phyloP scores from a whole-genome alignment of 306 rosid species.

The Vigna nakashimae region DNA sequence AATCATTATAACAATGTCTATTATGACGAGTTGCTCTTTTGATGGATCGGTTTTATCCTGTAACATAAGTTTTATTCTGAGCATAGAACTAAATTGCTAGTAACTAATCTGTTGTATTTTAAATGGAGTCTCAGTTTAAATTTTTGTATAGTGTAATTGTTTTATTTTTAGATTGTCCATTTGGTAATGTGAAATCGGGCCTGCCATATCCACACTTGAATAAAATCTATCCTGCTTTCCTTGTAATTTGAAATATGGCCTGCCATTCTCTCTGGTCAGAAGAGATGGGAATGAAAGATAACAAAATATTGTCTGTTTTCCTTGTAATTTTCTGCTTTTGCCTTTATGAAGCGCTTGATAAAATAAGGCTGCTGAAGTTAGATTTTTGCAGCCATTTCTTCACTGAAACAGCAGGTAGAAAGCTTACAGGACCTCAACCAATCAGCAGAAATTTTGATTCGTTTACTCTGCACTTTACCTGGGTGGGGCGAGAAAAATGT shows the following conservation, averaged over 20 bases:
- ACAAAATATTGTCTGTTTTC: not conserved
- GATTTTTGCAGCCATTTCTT: conserved; percentile 80
- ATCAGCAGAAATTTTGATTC: conserved; percentile 80
- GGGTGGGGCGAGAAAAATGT: conserved; percentile 99
- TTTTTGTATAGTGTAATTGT: too few relatives aligned
- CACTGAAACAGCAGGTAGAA: conserved; percentile 86
- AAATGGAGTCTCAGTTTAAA: too few relatives aligned
- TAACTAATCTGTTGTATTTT: too few relatives aligned
- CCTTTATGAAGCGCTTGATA: conserved; percentile 28
- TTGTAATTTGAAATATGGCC: not conserved
- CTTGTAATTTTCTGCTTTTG: conserved; percentile 30
- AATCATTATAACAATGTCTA: too few relatives aligned
- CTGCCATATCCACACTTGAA: not conserved
- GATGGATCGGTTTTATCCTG: too few relatives aligned
- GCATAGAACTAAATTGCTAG: too few relatives aligned
- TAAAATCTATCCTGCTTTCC: too few relatives aligned
- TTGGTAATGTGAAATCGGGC: not conserved
- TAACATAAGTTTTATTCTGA: too few relatives aligned
- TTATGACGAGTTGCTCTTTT: too few relatives aligned
- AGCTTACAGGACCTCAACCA: conserved; percentile 70
- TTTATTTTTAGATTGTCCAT: too few relatives aligned
- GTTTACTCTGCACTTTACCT: conserved; percentile 85
- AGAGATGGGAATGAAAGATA: not conserved
- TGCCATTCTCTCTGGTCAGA: not conserved
- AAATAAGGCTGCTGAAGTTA: conserved; percentile 32